Evolutionary conservation across 225 moss, liverwort and hornwort genomes (phyloP), one percentile per base, ranked within the genome.

Genomic region (Thuidium tamariscinum): DNA sequence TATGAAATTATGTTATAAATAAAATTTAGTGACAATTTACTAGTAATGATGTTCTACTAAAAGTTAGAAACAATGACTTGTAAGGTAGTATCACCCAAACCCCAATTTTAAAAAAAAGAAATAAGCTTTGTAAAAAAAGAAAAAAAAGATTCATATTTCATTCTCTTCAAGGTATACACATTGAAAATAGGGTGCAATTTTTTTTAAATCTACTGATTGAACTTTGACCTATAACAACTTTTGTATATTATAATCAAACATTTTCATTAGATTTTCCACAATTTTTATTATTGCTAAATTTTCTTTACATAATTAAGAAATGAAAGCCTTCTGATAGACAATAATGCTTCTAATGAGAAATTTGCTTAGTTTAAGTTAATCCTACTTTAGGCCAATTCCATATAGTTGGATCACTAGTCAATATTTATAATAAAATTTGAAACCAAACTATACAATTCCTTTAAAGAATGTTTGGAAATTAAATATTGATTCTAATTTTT

Each of bases 71-170:
- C 6, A 29, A 46, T 72, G 17, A 18, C 4, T 18, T 1, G 10
- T 29, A 16, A 16, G 5, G 44, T 27, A 44, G 9, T 3, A 29
- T 71, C 42, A 71, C 2, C 5, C 6, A 17, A 29, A 10, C n/a
- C n/a, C n/a, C n/a, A n/a, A n/a, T n/a, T n/a, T n/a, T n/a, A n/a
- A n/a, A n/a, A n/a, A n/a, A n/a, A 0, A 29, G 17, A 44, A 44
- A 2, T 0, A 0, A 10, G 1, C 3, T 2, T 5, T 17, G 17
- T 2, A 71, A 29, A 44, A 29, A 29, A 0, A 42, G 16, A 27
- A 27, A 71, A 27, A 71, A 1, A 44, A 16, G 10, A 71, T 15
- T 65, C n/a, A n/a, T 65, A 1, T 17, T 29, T 5, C 16, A 44
- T 26, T 70, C 15, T 10, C 0, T 0, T 44, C 2, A 16, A 44